A percentile compares a stretch with the other conserved stretches of the same genome.
phyloP scores from a whole-genome alignment of 1,284 basidiomycete species.

The Pulveroboletus sp. region DNA sequence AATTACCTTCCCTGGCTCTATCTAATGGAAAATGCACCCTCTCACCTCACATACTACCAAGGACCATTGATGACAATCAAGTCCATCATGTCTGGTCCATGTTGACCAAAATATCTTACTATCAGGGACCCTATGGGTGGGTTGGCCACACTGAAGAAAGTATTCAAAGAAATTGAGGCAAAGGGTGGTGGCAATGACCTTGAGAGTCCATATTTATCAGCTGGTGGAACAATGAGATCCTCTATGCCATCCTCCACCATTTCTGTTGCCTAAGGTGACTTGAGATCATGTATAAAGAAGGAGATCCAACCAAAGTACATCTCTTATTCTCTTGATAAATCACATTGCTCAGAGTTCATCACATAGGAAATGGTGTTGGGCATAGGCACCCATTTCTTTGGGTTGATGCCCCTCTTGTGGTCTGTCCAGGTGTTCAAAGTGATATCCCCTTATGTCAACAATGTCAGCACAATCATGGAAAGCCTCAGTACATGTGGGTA shows the following conservation, averaged over 20 bases:
- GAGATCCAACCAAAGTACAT: conserved; percentile 28
- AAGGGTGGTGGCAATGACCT: conserved; percentile 10
- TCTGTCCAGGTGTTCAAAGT: conserved; percentile 29
- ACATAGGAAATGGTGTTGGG: conserved; percentile 26
- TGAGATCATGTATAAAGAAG: conserved; percentile 31
- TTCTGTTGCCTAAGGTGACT: conserved; percentile 20
- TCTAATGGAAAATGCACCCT: conserved; percentile 27
- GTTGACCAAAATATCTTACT: conserved; percentile 19
- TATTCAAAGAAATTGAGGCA: conserved; percentile 27
- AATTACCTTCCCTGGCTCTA: conserved; percentile 27
- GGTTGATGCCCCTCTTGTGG: conserved; percentile 23
- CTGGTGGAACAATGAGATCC: conserved; percentile 31
- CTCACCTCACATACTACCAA: conserved; percentile 29
- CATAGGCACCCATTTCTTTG: conserved; percentile 33
- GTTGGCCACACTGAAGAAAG: conserved; percentile 23
- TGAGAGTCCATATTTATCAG: conserved; percentile 28
- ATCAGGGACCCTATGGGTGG: conserved; percentile 26
- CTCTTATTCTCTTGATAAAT: neutral
- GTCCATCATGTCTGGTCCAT: conserved; percentile 20
- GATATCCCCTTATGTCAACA: conserved; percentile 11
- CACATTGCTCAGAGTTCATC: neutral
- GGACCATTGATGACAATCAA: conserved; percentile 30
- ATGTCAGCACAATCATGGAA: conserved; percentile 3
- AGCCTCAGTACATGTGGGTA: conserved; percentile 8
- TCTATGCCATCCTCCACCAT: conserved; percentile 28